Base-by-base conservation (phyloP, 2,329 filamentous ascomycete species). In the Metarhizium anisopliae region DNA sequence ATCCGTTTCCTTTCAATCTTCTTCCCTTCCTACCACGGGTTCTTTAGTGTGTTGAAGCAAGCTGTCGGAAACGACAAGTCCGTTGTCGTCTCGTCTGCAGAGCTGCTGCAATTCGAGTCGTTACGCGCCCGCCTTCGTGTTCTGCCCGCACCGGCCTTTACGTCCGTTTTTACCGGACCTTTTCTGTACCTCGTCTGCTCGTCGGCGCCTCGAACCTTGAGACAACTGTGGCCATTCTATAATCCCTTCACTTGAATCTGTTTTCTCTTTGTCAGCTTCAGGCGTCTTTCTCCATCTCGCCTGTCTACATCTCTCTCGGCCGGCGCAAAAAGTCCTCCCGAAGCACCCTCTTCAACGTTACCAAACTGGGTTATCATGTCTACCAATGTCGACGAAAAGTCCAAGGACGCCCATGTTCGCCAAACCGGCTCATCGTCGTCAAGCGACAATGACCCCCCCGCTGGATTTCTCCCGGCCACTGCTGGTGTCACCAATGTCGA, bases 401-500 rank as follows among this genome's bases (percentile, higher is more conserved):
- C 55, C 8, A 56, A 52, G 6, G 57, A 62, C 25, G 56, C 62
- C 52, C 53, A 58, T 30, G 52, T 60, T 40, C 60, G 56, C 47
- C 52, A 54, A 7, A 57, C 59, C 25, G 62, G 58, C 40, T 60
- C 62, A 4, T 57, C 62, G n/a, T 58, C 61, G 4, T 65, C 63
- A 45, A 61, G 60, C 56, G 53, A 55, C 38, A 20, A 55, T 38
- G 36, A 52, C 4, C 11, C 47, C 20, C 7, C 51, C 38, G 30
- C n/a, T 47, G 38, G 45, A 29, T 43, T 50, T 7, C 16, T 50
- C 6, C n/a, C 52, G 16, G 29, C 18, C 53, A 54, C 58, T 49
- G 49, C 54, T 4, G 51, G 42, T 10, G 50, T 59, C 29, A 51
- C 60, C 25, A 59, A 66, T 53, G 68, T 78, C 14, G 77, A 80